Evolutionary conservation across 2,329 filamentous ascomycete genomes (phyloP).

Genomic region (Periconia sp.): DNA sequence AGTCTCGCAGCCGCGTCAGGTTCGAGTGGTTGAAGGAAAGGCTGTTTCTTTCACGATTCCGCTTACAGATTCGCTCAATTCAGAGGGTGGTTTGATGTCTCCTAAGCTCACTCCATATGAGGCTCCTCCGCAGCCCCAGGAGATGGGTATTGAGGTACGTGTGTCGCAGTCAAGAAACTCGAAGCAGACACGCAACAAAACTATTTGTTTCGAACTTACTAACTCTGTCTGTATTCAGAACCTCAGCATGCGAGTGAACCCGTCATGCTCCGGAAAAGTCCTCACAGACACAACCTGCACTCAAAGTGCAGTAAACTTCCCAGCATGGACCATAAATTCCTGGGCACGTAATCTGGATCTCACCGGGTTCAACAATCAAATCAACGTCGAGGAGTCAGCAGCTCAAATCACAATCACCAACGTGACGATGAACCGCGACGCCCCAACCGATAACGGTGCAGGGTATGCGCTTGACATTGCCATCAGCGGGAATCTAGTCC

Average conservation of each 20-base stretch:
- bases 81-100: slow-evolving; percentile 4
- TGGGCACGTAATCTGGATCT: slow-evolving; percentile 13
- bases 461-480: slow-evolving; percentile 13
- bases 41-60: slow-evolving; percentile 8
- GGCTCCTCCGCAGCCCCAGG: slow-evolving; percentile 4
- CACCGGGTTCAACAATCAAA: slow-evolving; percentile 11
- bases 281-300: slow-evolving; percentile 2
- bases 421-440: slow-evolving; percentile 10
- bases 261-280: slow-evolving; percentile 8
- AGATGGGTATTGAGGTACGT: slow-evolving; percentile 9
- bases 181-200: not conserved
- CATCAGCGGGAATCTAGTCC: slow-evolving; percentile 5
- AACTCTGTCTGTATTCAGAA: not conserved
- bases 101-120: slow-evolving; percentile 9
- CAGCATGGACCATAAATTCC: slow-evolving; percentile 8
- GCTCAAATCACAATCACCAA: slow-evolving; percentile 7
- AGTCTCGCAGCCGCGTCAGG: slow-evolving; percentile 9
- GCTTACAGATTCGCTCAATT: slow-evolving; percentile 10
- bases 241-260: slow-evolving; percentile 9
- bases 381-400: not conserved
- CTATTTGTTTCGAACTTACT: no score
- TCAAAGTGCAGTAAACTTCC: slow-evolving; percentile 1
- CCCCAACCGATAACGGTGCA: slow-evolving; percentile 3
- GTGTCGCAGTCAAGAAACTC: not conserved
- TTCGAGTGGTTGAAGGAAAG: slow-evolving; percentile 6